phyloP scores from a whole-genome alignment of 2,329 filamentous ascomycete genomes.

The Alternaria alternata region DNA sequence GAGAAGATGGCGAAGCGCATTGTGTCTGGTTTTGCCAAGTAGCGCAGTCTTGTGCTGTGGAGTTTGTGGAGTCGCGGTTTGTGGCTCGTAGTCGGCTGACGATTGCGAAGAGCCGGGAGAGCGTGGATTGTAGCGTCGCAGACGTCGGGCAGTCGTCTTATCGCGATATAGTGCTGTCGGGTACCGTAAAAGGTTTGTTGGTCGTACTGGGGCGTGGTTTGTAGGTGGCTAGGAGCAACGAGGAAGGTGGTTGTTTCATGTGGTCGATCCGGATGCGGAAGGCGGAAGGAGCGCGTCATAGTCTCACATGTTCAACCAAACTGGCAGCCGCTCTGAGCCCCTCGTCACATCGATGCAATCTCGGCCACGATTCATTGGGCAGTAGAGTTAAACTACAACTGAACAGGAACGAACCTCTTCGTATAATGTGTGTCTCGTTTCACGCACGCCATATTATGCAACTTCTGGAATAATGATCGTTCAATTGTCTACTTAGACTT shows the following conservation, averaged over 20 bases:
- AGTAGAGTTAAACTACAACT: too few relatives aligned
- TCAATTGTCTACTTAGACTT: constrained; percentile 7
- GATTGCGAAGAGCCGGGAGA: neutral
- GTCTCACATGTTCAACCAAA: neutral
- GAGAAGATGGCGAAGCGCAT: constrained; percentile 73
- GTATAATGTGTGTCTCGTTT: neutral
- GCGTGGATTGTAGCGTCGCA: neutral
- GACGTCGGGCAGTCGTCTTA: neutral
- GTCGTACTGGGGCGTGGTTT: neutral
- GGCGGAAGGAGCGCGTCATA: constrained; percentile 16
- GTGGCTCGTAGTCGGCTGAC: neutral
- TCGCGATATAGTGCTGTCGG: neutral
- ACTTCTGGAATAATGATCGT: constrained; percentile 1
- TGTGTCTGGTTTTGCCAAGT: constrained; percentile 28
- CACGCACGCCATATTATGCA: neutral
- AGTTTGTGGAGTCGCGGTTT: neutral
- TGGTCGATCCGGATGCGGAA: constrained; percentile 16
- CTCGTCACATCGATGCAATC: constrained; percentile 3
- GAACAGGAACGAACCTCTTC: neutral
- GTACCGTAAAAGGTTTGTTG: neutral
- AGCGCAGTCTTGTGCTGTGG: neutral
- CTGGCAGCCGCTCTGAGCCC: constrained; percentile 3
- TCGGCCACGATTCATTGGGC: neutral
- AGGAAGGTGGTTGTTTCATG: constrained; percentile 17
- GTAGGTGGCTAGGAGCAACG: constrained; percentile 10